phyloP scores from a whole-genome alignment of 2,329 filamentous ascomycete genomes.

The Talaromyces sp. region DNA sequence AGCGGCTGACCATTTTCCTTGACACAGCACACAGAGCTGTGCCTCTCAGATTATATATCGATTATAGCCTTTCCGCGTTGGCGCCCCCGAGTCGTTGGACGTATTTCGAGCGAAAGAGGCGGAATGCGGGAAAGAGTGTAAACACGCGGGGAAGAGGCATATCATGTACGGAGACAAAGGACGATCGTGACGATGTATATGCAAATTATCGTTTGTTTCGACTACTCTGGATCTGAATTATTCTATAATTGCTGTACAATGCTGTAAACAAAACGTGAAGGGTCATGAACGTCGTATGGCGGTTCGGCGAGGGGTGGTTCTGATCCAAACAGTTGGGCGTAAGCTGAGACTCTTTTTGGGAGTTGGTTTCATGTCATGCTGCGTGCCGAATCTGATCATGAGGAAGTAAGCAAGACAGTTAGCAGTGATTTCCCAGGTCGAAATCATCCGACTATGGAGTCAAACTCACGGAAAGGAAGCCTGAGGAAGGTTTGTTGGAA shows the following conservation, averaged over 20 bases:
- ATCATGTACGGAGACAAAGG: constrained; percentile 22
- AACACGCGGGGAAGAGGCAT: constrained; percentile 25
- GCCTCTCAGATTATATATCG: not conserved
- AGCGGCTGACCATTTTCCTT: constrained; percentile 41
- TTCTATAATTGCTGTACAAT: not conserved
- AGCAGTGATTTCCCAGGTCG: not conserved
- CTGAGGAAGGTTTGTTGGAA: not conserved
- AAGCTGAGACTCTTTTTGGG: constrained; percentile 15
- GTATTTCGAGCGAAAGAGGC: constrained; percentile 10
- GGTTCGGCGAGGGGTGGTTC: constrained; percentile 9
- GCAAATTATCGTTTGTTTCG: constrained; percentile 1
- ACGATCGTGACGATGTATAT: not conserved
- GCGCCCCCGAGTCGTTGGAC: not conserved
- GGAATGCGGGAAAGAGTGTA: constrained; percentile 20
- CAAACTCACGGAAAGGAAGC: not conserved
- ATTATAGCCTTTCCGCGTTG: not conserved
- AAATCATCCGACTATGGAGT: not conserved
- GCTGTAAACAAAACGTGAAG: constrained; percentile 5
- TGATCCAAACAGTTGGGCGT: constrained; percentile 17
- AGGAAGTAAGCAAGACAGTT: not conserved
- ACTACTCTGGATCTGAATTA: not conserved
- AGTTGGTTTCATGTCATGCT: constrained; percentile 18
- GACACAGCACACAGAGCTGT: constrained; percentile 6
- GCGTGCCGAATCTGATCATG: not conserved
- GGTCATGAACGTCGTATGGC: constrained; percentile 9